Percentiles rank a stretch among this genome's conserved stretches.
phyloP scores from a whole-genome alignment of 257 asterid species.

The Prunella vulgaris region DNA sequence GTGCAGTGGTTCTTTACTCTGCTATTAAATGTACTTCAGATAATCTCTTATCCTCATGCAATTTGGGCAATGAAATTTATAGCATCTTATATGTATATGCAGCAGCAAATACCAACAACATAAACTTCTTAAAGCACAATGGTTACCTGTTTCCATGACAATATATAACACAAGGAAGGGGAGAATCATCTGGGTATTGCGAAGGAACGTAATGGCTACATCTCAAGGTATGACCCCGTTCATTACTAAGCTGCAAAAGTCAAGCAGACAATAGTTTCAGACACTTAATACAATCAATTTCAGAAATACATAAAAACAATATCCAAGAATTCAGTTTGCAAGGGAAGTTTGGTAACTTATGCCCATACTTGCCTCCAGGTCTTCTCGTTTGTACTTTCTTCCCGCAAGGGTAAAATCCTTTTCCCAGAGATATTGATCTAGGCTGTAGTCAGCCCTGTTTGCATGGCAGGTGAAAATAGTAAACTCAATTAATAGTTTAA shows the following conservation, averaged over 20 bases:
- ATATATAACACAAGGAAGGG: slow-evolving; percentile 96
- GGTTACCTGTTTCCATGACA: slow-evolving; percentile 96
- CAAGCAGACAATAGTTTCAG: slow-evolving; percentile 19
- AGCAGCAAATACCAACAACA: slow-evolving; percentile 8
- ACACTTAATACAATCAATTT: slow-evolving; percentile 1
- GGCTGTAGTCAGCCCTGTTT: slow-evolving; percentile 92
- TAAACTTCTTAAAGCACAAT: slow-evolving; percentile 11
- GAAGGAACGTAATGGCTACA: slow-evolving; percentile 95
- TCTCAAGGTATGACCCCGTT: slow-evolving; percentile 78
- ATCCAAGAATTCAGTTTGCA: slow-evolving; percentile 8
- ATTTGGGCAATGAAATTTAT: not conserved
- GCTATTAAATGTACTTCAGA: not conserved
- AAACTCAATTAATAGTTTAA: not conserved
- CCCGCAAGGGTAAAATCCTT: slow-evolving; percentile 80
- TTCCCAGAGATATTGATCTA: slow-evolving; percentile 88
- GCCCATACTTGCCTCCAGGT: slow-evolving; percentile 99
- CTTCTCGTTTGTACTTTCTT: slow-evolving; percentile 76
- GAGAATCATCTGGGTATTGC: slow-evolving; percentile 55
- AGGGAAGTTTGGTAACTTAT: slow-evolving; percentile 37
- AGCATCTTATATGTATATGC: not conserved
- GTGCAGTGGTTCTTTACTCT: not conserved
- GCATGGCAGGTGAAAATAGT: slow-evolving; percentile 17
- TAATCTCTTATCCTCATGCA: not conserved
- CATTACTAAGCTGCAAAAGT: slow-evolving; percentile 79
- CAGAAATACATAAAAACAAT: slow-evolving; percentile 1